A percentile compares a stretch with the other conserved stretches of the same genome.
Conservation (phyloP, 2,329 filamentous ascomycete genomes). For the Exserohilum rostratum region DNA sequence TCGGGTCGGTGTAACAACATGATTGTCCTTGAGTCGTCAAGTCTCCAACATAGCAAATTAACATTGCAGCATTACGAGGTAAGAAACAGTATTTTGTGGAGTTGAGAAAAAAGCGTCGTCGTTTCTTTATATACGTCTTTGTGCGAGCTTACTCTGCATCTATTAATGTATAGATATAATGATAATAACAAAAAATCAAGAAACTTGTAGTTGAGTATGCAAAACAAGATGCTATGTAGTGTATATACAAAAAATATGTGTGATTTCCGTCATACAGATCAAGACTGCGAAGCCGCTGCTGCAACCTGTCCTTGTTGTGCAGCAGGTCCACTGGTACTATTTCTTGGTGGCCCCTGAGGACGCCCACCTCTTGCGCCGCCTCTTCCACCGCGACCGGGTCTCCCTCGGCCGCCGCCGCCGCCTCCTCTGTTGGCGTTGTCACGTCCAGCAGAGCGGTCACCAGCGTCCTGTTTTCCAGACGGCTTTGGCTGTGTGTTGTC, state of each 20-base stretch:
- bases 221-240: too few species aligned
- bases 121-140: too few species aligned
- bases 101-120: too few species aligned
- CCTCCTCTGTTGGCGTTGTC: constrained; percentile 19
- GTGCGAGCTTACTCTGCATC: too few species aligned
- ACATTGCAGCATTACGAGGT: too few species aligned
- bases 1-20: too few species aligned
- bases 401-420: constrained; percentile 25
- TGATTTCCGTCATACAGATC: background rate
- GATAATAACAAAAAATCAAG: too few species aligned
- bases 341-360: constrained; percentile 19
- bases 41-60: too few species aligned
- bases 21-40: too few species aligned
- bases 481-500: constrained; percentile 12
- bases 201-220: too few species aligned
- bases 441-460: constrained; percentile 10
- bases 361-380: constrained; percentile 35
- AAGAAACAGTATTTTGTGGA: too few species aligned
- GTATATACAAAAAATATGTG: background rate
- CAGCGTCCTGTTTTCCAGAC: constrained; percentile 7
- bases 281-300: background rate
- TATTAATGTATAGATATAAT: too few species aligned
- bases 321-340: constrained; percentile 8
- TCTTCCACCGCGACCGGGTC: constrained; percentile 26
- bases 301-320: background rate